Evolutionary conservation across 2,329 filamentous ascomycete genomes (phyloP), one percentile per base, ranked within the genome.

Genomic region (Fusarium praegraminearum): DNA sequence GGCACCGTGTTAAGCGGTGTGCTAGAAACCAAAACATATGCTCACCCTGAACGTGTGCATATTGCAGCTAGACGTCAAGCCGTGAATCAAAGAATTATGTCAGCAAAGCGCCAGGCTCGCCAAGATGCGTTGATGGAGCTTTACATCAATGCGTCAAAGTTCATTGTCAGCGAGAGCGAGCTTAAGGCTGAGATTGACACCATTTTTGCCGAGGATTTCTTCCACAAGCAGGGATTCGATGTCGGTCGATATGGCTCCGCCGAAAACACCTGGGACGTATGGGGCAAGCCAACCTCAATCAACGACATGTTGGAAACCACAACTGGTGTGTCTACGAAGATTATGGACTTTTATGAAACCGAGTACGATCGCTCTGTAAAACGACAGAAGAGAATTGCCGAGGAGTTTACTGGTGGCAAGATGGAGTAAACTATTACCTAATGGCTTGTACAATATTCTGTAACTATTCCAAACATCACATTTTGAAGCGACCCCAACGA

Each of bases 141-240:
- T 15, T 99, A 99, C 81, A 92, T 96, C 82, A 92, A 94, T 73
- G 94, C 96, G 7, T 88, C 91, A 28, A 84, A 88, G 40, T 99
- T 98, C 81, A 98, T 99, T 77, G 90, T 93, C 20, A 90, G 87
- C 26, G 94, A 97, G 78, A 82, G 86, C 52, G 91, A 97, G 78
- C 86, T 99, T 35, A 87, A 92, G 72, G 83, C 84, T 18, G 87
- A 89, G 70, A 90, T 98, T 59, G 91, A 97, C 24, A 82, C 85
- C 67, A 85, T 91, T n/a, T 99, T 98, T 81, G 86, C 88, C 18
- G 88, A 89, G 28, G 85, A 88, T 67, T 83, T 83, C 79, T 88
- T 86, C 77, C 78, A 75, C 59, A 78, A 78, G 65, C 73, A 80
- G 78, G 76, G 75, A 53, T 68, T 76, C 47, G 68, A 70, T 12